Evolutionary conservation across 1,284 basidiomycete genomes (phyloP).

Genomic region (Coniophora puteana): DNA sequence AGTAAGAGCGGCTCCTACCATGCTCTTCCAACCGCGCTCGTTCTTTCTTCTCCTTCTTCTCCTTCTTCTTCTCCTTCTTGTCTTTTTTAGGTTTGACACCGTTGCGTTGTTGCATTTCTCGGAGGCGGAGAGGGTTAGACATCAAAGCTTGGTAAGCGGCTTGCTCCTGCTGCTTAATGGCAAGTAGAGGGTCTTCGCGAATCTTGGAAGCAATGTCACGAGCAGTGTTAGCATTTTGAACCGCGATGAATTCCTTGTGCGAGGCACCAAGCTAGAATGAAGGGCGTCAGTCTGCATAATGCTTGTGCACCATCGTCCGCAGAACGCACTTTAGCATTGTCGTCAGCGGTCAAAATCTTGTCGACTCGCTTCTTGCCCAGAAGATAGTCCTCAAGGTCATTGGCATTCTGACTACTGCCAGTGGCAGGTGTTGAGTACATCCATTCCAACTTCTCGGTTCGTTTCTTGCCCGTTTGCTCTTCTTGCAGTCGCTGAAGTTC

Average conservation of each 20-base stretch:
- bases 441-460: constrained; percentile 95
- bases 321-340: constrained; percentile 74
- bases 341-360: constrained; percentile 88
- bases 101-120: constrained; percentile 74
- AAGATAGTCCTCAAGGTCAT: constrained; percentile 94
- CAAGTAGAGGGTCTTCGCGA: constrained; percentile 92
- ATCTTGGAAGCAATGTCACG: constrained; percentile 92
- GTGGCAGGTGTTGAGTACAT: constrained; percentile 97
- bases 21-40: constrained; percentile 47
- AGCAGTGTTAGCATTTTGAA: constrained; percentile 89
- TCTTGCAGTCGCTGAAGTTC: constrained; percentile 94
- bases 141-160: constrained; percentile 87
- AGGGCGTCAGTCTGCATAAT: too few species aligned
- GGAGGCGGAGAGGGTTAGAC: constrained; percentile 87
- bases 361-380: constrained; percentile 99
- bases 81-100: constrained; percentile 76
- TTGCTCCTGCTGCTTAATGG: constrained; percentile 98
- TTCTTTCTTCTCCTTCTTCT: constrained; percentile 54
- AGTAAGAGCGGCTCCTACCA: constrained; percentile 31
- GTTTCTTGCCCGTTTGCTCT: constrained; percentile 91
- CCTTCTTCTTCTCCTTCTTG: constrained; percentile 66
- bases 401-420: constrained; percentile 77
- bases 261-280: constrained; percentile 67
- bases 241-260: constrained; percentile 87
- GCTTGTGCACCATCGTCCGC: too few species aligned